A percentile compares a stretch with the other conserved stretches of the same genome.
These are phyloP conservation scores for Leishmania mexicana DNA, from an alignment of 208 protist species.

Conservation along the genomic window DNA sequence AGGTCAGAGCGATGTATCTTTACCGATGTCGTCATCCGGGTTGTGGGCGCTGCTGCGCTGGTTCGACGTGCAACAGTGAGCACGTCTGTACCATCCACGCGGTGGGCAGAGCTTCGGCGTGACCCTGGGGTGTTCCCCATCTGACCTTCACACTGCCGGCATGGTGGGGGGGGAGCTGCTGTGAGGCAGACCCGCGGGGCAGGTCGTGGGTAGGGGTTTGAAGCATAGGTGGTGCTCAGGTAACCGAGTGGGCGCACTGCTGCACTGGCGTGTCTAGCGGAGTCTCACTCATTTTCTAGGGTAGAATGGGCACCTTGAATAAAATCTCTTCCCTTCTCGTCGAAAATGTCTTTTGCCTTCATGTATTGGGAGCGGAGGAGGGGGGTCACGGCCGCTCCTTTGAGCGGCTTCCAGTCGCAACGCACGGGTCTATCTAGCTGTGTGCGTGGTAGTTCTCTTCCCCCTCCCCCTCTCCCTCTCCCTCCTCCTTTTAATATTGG, in stretches of 20 bases:
- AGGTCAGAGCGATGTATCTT: too few relatives aligned
- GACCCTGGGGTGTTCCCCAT: too few relatives aligned
- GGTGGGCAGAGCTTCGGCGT: too few relatives aligned
- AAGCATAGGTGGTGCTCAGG: background rate
- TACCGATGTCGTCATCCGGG: too few relatives aligned
- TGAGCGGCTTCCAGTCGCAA: background rate
- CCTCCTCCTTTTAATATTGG: too few relatives aligned
- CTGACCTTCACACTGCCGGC: too few relatives aligned
- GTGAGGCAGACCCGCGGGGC: too few relatives aligned
- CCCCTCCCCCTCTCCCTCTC: too few relatives aligned
- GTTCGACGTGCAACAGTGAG: too few relatives aligned
- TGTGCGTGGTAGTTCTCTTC: background rate
- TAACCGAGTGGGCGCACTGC: background rate
- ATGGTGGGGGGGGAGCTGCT: background rate
- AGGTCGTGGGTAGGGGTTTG: background rate
- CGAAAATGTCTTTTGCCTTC: background rate
- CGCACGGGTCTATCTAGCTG: background rate
- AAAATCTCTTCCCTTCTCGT: background rate
- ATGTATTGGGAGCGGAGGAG: too few relatives aligned
- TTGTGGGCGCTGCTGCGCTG: background rate
- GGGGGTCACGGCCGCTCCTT: background rate
- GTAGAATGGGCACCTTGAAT: background rate
- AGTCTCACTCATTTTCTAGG: too few relatives aligned
- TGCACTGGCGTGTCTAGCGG: background rate
- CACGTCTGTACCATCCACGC: too few relatives aligned